Percentiles rank a stretch among this genome's conserved stretches.
Conservation (phyloP, 768 basidiomycete species). For the Ramaria rubella region DNA sequence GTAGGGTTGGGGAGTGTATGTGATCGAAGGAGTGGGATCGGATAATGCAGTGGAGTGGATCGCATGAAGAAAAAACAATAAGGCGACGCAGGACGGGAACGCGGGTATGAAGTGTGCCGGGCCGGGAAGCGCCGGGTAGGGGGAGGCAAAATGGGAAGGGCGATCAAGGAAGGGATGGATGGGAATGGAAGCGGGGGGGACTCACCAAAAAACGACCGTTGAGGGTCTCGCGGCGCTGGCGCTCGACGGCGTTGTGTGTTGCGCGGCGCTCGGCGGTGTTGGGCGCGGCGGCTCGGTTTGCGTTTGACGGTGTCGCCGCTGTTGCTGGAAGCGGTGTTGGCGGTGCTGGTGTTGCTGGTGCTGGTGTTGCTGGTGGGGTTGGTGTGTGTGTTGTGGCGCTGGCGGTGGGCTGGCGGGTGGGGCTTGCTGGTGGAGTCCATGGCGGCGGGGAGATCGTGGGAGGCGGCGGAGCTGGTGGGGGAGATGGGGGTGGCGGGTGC, state of each 20-base stretch:
- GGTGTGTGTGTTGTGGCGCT: conserved; percentile 11
- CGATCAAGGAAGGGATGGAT: conserved; percentile 15
- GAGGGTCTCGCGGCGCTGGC: conserved; percentile 86
- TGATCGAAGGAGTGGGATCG: neutral
- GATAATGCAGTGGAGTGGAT: neutral
- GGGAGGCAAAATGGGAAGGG: neutral
- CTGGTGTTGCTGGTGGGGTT: neutral
- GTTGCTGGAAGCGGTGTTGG: conserved; percentile 3
- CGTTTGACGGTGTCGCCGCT: conserved; percentile 45
- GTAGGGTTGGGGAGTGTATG: too few relatives aligned
- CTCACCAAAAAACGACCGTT: conserved; percentile 86
- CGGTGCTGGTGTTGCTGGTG: conserved; percentile 7
- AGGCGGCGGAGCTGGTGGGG: conserved; percentile 18
- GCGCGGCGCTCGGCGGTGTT: conserved; percentile 96
- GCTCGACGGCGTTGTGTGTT: conserved; percentile 95
- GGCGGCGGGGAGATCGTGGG: neutral
- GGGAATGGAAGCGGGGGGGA: conserved; percentile 10
- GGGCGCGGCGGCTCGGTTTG: conserved; percentile 77
- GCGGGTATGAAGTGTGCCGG: neutral
- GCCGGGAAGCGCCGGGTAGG: neutral
- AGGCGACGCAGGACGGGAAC: too few relatives aligned
- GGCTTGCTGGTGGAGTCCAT: neutral
- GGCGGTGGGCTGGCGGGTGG: neutral
- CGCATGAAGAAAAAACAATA: conserved; percentile 7
- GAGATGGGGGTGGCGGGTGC: conserved; percentile 5